Percentiles rank a stretch among this genome's conserved stretches.
These are phyloP conservation scores for Arachis stenosperma DNA, from an alignment of 306 rosid genomes.

Conservation along the genomic window DNA sequence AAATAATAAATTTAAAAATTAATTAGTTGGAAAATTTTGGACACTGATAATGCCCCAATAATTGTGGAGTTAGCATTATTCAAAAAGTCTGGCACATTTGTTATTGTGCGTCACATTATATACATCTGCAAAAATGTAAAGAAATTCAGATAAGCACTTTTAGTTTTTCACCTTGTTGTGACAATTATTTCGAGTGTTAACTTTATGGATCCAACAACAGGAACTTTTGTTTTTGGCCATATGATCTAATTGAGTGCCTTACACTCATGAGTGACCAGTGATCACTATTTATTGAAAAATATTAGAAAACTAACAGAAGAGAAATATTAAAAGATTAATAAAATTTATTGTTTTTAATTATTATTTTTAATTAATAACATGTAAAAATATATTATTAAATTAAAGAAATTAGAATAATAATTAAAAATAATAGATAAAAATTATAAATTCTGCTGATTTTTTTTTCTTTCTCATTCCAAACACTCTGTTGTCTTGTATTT, in stretches of 20 bases:
- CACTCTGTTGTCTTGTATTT: slow-evolving; percentile 15
- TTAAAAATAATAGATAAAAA: no score
- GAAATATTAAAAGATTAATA: no score
- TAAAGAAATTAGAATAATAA: no score
- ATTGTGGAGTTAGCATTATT: slow-evolving; percentile 35
- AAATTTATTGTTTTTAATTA: no score
- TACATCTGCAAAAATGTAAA: slow-evolving; percentile 28
- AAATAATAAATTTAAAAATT: no score
- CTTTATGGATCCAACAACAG: slow-evolving; percentile 48
- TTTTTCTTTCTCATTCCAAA: slow-evolving; percentile 4
- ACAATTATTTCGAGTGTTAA: slow-evolving; percentile 48
- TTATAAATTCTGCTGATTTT: no score
- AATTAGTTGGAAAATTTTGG: slow-evolving; percentile 25
- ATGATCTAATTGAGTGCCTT: slow-evolving; percentile 54
- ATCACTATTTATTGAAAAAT: no score
- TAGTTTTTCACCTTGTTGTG: not conserved
- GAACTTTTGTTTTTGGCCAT: slow-evolving; percentile 48
- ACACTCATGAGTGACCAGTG: slow-evolving; percentile 28
- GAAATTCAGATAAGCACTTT: no score
- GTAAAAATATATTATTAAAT: no score
- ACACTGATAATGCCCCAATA: slow-evolving; percentile 35
- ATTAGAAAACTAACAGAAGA: no score
- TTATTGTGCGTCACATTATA: slow-evolving; percentile 23
- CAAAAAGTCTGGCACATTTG: slow-evolving; percentile 33
- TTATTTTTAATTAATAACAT: no score